Base-by-base conservation (phyloP, 2,329 filamentous ascomycete genomes). In the Raffaelea arxii region DNA sequence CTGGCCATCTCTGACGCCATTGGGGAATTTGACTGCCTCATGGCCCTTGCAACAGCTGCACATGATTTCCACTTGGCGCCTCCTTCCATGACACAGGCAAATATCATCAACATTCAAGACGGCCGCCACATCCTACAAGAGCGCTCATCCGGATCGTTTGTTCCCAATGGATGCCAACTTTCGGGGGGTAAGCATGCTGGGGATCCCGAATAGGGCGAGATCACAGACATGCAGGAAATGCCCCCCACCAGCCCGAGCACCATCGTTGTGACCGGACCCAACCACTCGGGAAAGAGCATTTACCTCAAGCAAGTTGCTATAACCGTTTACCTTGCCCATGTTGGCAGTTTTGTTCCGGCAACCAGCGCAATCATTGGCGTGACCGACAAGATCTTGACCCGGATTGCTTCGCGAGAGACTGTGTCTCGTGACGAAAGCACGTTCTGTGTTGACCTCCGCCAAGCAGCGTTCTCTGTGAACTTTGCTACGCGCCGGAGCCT, bases 261-360 rank as follows among this genome's bases (percentile, higher is more conserved):
- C 65, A 61, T 96, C 12, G 68, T 96, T 6, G 64, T 98, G 56
- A 97, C 92, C 0, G 92, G 92, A 0, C 90, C 92, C 4, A 98
- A 98, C 56, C 94, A 92, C 61, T 97, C 92, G 0, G 92, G 92
- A 0, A 98, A 98, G 63, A 97, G 89, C 55, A 79, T 97, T 0
- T 97, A 95, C 62, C 74, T 97, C 59, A 98, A 94, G 62, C 91
- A 98, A 61, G 78, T 87, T 25, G 92, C 90, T 4, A 68, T 96
- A 43, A 92, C 95, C 49, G 82, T 94, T 14, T 96, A 92, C 59
- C 75, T 98, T 63, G 87, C 92, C 1, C 92, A 98, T 59, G 78
- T 95, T 45, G 92, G 92, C 44, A 91, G 88, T 60, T 97, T 86
- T 59, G 86, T 98, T 1, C 91, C 92, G 1, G 91, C 90, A 2